Base-by-base conservation (phyloP, 345 rosid genomes). In the Citrus mangshanensis region DNA sequence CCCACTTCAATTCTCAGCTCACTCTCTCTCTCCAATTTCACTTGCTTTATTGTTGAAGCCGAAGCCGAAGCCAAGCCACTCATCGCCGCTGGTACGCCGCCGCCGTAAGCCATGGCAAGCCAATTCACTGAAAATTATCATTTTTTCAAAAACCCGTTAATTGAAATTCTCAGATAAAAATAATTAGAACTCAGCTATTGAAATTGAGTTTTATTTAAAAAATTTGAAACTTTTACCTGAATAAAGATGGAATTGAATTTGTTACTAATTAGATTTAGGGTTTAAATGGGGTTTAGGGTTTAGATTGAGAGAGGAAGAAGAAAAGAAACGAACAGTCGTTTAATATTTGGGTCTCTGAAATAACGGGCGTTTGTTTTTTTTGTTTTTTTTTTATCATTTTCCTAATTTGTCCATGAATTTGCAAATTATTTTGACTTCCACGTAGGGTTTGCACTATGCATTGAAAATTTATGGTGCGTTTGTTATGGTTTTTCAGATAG, bases 1-100 rank as follows among this genome's bases (percentile, higher is more conserved):
- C 92, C 90, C 27, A 91, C 97, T 85, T 96, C 98, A 38, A 96
- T 86, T 79, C 98, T 89, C 14, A 96, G 91, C 82, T 96, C 97
- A 80, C 94, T 88, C 84, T 96, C 99, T 66, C 81, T 90, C 59
- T 91, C 99, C 72, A 96, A 74, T 81, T 92, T 96, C 80, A 94
- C 93, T 71, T 91, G 98, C 89, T 87, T 95, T 1, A 85, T 54
- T 59, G 87, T 55, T 42, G 90, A 85, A 9, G 80, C 74, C 54
- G 77, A 74, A 70, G 78, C 80, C 67, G 80, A 54, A 72, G n/a
- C 55, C 9, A 42, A 40, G 55, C 73, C 40, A 25, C 66, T 37
- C 73, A 77, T 77, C 1, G 56, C 27, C 7, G 25, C 66, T 16
- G 79, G 56, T 21, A 35, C 64, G 18, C 58, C 79, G 28, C 79